Evolutionary conservation across 2,329 filamentous ascomycete genomes (phyloP).

Genomic region (Hysterium pulicare): DNA sequence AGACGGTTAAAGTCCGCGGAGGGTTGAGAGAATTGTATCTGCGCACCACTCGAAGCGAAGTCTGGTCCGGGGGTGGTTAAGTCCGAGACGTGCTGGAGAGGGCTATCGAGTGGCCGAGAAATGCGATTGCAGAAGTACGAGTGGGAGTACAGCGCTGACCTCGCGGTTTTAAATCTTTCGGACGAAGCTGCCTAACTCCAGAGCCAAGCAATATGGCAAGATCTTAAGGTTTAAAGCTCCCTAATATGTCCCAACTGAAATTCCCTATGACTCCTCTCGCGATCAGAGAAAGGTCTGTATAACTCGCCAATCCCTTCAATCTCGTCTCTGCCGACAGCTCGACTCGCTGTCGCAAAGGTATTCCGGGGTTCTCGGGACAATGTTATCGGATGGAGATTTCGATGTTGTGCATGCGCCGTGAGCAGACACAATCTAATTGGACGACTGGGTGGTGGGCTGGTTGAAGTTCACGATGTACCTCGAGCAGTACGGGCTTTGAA

Average conservation of each 20-base stretch:
- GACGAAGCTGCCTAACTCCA: conserved; percentile 27
- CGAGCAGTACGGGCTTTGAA: no score
- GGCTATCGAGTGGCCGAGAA: neutral
- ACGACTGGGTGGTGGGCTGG: neutral
- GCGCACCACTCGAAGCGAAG: neutral
- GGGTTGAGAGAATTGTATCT: conserved; percentile 8
- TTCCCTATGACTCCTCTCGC: neutral
- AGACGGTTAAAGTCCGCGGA: conserved; percentile 2
- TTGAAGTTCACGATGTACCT: no score
- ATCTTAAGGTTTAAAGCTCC: conserved; percentile 1
- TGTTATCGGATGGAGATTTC: no score
- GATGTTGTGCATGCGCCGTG: neutral
- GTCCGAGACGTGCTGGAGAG: conserved; percentile 13
- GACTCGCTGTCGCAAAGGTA: neutral
- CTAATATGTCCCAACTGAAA: neutral
- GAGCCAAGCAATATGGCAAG: conserved; percentile 10
- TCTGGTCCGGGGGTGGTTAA: conserved; percentile 20
- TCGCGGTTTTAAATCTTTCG: conserved; percentile 27
- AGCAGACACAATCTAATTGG: neutral
- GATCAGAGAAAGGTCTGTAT: neutral
- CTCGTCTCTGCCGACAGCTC: neutral
- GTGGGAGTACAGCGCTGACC: conserved; percentile 15
- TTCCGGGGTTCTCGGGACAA: neutral
- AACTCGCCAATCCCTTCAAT: neutral
- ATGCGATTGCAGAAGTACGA: conserved; percentile 12